Evolutionary conservation across 2,329 filamentous ascomycete genomes (phyloP).

Genomic region (Cadophora sp.): DNA sequence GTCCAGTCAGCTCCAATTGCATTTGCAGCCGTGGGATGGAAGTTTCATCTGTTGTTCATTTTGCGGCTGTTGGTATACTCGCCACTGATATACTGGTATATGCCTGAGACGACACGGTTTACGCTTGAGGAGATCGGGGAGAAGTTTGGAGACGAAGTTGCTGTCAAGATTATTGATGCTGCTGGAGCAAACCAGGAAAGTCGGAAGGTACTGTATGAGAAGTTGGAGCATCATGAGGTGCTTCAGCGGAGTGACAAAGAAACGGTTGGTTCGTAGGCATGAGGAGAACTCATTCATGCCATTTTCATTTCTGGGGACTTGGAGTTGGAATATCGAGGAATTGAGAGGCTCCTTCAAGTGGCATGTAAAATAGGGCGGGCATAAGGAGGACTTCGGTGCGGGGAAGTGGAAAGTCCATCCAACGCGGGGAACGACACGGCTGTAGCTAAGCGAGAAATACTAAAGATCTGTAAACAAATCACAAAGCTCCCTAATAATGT

Average conservation of each 20-base stretch:
- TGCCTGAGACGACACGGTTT: too few relatives aligned
- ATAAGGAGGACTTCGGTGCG: not conserved
- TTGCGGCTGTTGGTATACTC: too few relatives aligned
- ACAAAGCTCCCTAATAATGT: not conserved
- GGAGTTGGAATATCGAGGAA: too few relatives aligned
- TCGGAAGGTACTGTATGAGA: not conserved
- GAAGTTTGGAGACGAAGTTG: constrained; percentile 1
- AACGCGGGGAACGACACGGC: not conserved
- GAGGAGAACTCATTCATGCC: too few relatives aligned
- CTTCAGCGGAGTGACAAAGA: not conserved
- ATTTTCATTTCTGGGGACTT: too few relatives aligned
- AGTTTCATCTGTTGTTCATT: too few relatives aligned
- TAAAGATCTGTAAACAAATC: not conserved
- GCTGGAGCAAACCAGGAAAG: not conserved
- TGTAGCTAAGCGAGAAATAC: not conserved
- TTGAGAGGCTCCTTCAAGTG: too few relatives aligned
- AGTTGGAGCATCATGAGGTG: not conserved
- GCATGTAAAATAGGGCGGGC: not conserved
- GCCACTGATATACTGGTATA: too few relatives aligned
- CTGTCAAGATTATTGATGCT: not conserved
- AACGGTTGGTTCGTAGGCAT: not conserved
- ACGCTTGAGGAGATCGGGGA: too few relatives aligned
- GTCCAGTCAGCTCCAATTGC: too few relatives aligned
- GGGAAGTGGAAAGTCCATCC: not conserved
- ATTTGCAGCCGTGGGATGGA: too few relatives aligned